These are phyloP conservation scores for Neospermospora avenae DNA, from an alignment of 2,329 filamentous ascomycete genomes.

Conservation along the genomic window DNA sequence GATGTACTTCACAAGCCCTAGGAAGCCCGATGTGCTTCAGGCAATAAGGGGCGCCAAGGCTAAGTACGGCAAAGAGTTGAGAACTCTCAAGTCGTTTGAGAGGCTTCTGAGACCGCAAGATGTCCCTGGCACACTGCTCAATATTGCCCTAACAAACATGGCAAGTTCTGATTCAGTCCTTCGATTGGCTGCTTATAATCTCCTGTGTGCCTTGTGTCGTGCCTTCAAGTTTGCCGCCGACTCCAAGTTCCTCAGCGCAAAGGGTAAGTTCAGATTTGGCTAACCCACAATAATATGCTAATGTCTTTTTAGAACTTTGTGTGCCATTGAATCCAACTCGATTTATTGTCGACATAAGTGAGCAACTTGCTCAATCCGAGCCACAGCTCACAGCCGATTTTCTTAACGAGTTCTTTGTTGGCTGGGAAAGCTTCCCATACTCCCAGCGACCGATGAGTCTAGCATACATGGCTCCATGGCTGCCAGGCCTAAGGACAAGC, in stretches of 20 bases:
- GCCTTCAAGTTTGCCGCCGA: conserved; percentile 65
- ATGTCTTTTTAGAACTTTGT: conserved; percentile 48
- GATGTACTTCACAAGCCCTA: conserved; percentile 68
- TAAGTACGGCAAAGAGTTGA: conserved; percentile 61
- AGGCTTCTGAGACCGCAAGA: conserved; percentile 66
- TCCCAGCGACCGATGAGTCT: conserved; percentile 65
- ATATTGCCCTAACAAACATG: conserved; percentile 64
- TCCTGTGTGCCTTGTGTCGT: conserved; percentile 63
- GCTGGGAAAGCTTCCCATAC: conserved; percentile 67
- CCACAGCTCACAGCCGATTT: conserved; percentile 67
- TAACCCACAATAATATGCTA: conserved; percentile 4
- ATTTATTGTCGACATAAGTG: conserved; percentile 65
- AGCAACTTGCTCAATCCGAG: conserved; percentile 58
- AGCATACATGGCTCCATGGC: conserved; percentile 69
- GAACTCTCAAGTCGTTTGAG: conserved; percentile 59
- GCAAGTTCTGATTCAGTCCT: conserved; percentile 58
- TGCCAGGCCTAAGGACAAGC: conserved; percentile 57
- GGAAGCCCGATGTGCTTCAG: conserved; percentile 60
- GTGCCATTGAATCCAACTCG: conserved; percentile 61
- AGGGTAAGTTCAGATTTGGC: conserved; percentile 43
- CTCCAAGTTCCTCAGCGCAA: conserved; percentile 58
- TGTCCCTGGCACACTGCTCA: conserved; percentile 66
- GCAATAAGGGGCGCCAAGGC: conserved; percentile 60
- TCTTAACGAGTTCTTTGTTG: conserved; percentile 69
- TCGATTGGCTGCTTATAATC: conserved; percentile 63